phyloP scores from a whole-genome alignment of 345 rosid genomes.

The Barbarea vulgaris region DNA sequence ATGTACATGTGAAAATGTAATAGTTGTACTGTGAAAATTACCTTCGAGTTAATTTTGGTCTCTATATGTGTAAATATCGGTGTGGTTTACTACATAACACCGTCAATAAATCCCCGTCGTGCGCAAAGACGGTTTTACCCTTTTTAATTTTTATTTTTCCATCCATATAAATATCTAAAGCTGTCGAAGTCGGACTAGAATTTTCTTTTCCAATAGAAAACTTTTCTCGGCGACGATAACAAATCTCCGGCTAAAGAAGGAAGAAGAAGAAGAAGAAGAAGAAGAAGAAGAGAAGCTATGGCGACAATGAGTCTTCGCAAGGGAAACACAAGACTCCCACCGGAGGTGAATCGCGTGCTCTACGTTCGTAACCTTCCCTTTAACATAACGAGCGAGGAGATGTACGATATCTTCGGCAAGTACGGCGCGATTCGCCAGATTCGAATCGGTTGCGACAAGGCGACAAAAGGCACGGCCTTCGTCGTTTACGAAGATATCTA shows the following conservation, averaged over 20 bases:
- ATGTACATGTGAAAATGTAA: no score
- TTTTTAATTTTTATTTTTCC: neutral
- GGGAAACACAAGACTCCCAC: constrained; percentile 86
- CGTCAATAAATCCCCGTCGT: neutral
- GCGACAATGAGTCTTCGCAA: constrained; percentile 77
- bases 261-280: constrained; percentile 19
- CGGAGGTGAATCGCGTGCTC: constrained; percentile 91
- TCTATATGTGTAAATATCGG: no score
- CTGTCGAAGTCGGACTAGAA: neutral
- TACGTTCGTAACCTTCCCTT: constrained; percentile 98
- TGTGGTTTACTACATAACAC: neutral
- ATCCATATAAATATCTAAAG: neutral
- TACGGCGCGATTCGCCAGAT: constrained; percentile 98
- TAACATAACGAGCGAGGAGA: constrained; percentile 98
- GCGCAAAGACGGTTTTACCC: constrained; percentile 21
- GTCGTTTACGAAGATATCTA: constrained; percentile 96
- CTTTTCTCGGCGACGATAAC: constrained; percentile 15
- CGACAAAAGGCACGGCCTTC: constrained; percentile 91
- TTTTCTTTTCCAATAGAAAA: neutral
- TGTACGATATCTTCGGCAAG: constrained; percentile 98
- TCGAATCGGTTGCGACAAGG: constrained; percentile 86
- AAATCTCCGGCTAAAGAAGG: constrained; percentile 15
- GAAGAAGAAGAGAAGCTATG: constrained; percentile 50
- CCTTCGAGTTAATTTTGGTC: no score
- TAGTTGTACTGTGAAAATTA: no score